Evolutionary conservation across 1,284 basidiomycete species (phyloP).

Genomic region (Calocybe gambosa): DNA sequence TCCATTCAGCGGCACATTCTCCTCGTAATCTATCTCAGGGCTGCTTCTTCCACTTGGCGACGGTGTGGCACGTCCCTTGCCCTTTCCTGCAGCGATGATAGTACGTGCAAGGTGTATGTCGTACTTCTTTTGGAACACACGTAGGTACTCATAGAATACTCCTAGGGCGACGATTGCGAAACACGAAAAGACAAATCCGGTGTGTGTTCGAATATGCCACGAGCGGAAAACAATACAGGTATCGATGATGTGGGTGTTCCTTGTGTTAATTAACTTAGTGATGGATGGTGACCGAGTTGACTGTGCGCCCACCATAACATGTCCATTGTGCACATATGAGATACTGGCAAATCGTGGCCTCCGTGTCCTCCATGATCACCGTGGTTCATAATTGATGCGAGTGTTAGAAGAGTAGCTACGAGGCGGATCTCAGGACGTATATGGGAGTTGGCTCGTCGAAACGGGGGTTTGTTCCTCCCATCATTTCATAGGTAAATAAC

Average conservation of each 20-base stretch:
- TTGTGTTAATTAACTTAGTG: conserved; percentile 20
- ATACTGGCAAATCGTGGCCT: conserved; percentile 46
- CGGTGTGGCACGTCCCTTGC: conserved; percentile 27
- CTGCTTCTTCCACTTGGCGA: conserved; percentile 35
- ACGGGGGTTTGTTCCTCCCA: too few species aligned
- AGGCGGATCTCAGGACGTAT: too few species aligned
- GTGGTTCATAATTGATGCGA: conserved; percentile 24
- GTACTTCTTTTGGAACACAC: conserved; percentile 49
- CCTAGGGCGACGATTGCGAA: conserved; percentile 57
- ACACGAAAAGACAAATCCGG: conserved; percentile 56
- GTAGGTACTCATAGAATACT: conserved; percentile 71
- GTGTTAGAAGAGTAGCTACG: not conserved
- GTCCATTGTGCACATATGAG: conserved; percentile 51
- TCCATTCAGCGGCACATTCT: conserved; percentile 49
- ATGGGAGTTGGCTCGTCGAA: too few species aligned
- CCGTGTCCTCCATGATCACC: conserved; percentile 44
- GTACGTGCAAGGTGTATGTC: conserved; percentile 51
- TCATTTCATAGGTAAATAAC: too few species aligned
- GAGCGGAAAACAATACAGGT: conserved; percentile 70
- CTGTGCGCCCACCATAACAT: conserved; percentile 56
- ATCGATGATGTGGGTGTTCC: conserved; percentile 70
- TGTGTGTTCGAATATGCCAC: conserved; percentile 63
- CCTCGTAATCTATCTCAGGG: conserved; percentile 32
- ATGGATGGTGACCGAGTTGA: not conserved
- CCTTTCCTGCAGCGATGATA: conserved; percentile 41